Evolutionary conservation across 2,329 filamentous ascomycete genomes (phyloP), one percentile per base, ranked within the genome.

Genomic region (Sclerotinia borealis): DNA sequence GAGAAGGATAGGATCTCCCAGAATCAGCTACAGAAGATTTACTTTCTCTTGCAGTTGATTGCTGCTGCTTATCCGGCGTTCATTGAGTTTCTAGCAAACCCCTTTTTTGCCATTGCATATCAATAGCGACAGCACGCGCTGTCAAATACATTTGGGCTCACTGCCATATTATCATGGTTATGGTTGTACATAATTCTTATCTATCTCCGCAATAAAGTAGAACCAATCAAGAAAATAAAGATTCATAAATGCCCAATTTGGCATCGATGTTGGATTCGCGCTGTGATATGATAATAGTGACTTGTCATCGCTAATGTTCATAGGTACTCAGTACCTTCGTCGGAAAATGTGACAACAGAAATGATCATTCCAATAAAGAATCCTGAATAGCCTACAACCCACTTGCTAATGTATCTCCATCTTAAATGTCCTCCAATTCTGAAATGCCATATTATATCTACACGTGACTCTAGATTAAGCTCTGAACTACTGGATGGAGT

Each of bases 31-130:
- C 29, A 41, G 25, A 50, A 37, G 31, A 49, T 29, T 37, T 31
- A 29, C 17, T 25, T 47, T 15, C 27, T 63, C 47, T 55, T 63
- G 59, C 59, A 15, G 43, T 67, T 64, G 69, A 66, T 69, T 70
- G 69, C 68, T 71, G 70, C 69, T 72, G 68, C 71, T 65, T 66
- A 52, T 67, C 61, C 11, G 25, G 37, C 43, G 39, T 64, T 65
- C 43, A 61, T 37, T 43, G 41, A 25, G 31, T 8, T 45, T 43
- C 37, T 41, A 52, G 17, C 39, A 19, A 27, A 13, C 27, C 19
- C 36, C 49, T 17, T 27, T 25, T 47, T 36, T 45, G 10, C 54
- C 22, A 43, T 63, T 45, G 54, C 61, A 63, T 43, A 51, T 34
- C 50, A 50, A 29, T 17, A 45, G 54, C 54, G 41, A 48, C 13